phyloP scores from a whole-genome alignment of 257 asterid species.

The Perilla frutescens region DNA sequence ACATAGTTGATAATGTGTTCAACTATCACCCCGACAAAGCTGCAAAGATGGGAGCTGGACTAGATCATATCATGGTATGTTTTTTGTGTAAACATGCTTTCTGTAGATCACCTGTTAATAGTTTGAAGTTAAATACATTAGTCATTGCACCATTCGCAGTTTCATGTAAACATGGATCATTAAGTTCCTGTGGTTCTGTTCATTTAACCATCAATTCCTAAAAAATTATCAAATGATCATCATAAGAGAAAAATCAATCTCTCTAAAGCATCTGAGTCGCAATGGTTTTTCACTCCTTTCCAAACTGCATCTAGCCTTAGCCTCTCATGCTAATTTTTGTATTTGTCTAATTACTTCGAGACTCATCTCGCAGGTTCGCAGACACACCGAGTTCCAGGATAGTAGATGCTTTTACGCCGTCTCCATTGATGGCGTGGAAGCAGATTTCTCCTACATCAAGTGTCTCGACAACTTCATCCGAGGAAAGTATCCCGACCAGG shows the following conservation, averaged over 20 bases:
- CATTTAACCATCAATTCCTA: background rate
- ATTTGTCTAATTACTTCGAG: conserved; percentile 34
- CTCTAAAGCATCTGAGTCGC: no score
- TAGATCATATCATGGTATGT: conserved; percentile 75
- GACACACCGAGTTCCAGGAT: conserved; percentile 71
- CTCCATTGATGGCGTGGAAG: conserved; percentile 63
- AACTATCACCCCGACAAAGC: conserved; percentile 88
- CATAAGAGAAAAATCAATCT: no score
- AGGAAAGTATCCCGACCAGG: conserved; percentile 73
- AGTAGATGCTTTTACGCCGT: conserved; percentile 86
- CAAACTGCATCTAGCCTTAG: no score
- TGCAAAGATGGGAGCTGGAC: conserved; percentile 77
- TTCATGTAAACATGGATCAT: background rate
- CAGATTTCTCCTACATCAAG: conserved; percentile 84
- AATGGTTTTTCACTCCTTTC: no score
- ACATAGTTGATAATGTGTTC: conserved; percentile 69
- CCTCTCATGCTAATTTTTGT: background rate
- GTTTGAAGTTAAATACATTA: conserved; percentile 1
- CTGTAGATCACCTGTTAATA: background rate
- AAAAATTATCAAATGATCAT: no score
- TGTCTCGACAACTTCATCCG: conserved; percentile 68
- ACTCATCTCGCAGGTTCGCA: conserved; percentile 60
- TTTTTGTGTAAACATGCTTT: background rate
- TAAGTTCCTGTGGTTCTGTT: background rate
- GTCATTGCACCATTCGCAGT: background rate